Percentiles rank a stretch among this genome's conserved stretches.
These are phyloP conservation scores for Lactarius evosmus DNA, from an alignment of 768 basidiomycete genomes.

Conservation along the genomic window DNA sequence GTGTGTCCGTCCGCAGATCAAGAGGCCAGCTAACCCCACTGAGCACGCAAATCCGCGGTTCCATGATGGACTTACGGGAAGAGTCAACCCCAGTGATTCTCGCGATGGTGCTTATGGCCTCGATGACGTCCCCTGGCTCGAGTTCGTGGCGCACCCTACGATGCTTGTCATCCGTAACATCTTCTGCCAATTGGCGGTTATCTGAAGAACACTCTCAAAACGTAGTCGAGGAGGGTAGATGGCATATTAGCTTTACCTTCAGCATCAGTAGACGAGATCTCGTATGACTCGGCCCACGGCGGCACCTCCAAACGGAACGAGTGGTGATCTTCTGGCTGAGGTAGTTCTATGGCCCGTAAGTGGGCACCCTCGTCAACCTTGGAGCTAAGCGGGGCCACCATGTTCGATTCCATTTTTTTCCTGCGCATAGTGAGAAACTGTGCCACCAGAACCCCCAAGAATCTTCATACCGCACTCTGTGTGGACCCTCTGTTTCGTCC, in stretches of 20 bases:
- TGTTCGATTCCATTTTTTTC: slow-evolving; percentile 71
- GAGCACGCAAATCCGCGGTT: slow-evolving; percentile 2
- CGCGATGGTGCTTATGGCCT: slow-evolving; percentile 82
- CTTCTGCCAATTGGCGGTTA: slow-evolving; percentile 59
- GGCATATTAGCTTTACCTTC: slow-evolving; percentile 45
- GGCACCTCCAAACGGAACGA: slow-evolving; percentile 57
- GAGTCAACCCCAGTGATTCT: slow-evolving; percentile 89
- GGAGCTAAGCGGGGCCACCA: slow-evolving; percentile 43
- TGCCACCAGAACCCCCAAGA: background rate
- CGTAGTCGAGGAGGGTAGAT: background rate
- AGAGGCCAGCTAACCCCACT: slow-evolving; percentile 61
- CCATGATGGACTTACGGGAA: slow-evolving; percentile 56
- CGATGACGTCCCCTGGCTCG: slow-evolving; percentile 86
- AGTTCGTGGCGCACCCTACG: slow-evolving; percentile 82
- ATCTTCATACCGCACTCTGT: slow-evolving; percentile 66
- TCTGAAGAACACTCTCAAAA: slow-evolving; percentile 33
- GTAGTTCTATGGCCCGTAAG: slow-evolving; percentile 49
- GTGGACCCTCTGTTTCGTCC: slow-evolving; percentile 90
- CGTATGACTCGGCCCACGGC: slow-evolving; percentile 72
- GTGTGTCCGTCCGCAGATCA: slow-evolving; percentile 83
- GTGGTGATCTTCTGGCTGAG: slow-evolving; percentile 50
- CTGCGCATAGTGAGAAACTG: slow-evolving; percentile 38
- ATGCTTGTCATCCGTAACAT: slow-evolving; percentile 85
- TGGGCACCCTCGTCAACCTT: slow-evolving; percentile 46
- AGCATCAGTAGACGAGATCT: slow-evolving; percentile 58